Conservation (phyloP, 768 basidiomycete species). For the Mycena latifolia region DNA sequence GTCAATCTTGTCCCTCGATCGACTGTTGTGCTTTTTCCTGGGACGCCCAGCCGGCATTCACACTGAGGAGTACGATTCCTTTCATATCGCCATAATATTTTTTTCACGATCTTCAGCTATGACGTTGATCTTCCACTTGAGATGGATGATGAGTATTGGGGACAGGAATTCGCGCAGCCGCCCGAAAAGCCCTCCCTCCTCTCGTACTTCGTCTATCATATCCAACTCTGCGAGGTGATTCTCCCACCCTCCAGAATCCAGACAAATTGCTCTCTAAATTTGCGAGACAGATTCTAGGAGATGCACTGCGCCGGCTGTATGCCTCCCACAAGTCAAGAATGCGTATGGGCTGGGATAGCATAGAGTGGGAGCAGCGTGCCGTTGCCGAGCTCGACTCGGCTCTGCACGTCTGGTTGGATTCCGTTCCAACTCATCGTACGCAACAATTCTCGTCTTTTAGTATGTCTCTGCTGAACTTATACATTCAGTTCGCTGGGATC, state of each 20-base stretch:
- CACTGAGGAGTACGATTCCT: conserved; percentile 59
- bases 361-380: conserved; percentile 54
- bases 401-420: conserved; percentile 63
- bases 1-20: conserved; percentile 47
- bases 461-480: not conserved
- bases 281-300: conserved; percentile 17
- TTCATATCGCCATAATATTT: not conserved
- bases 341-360: conserved; percentile 48
- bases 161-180: conserved; percentile 61
- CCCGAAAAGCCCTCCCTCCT: conserved; percentile 50
- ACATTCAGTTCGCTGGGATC: conserved; percentile 50
- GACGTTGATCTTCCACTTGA: conserved; percentile 67
- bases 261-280: not conserved
- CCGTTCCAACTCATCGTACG: conserved; percentile 59
- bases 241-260: not conserved
- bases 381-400: conserved; percentile 65
- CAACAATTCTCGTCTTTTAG: not conserved
- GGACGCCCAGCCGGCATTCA: conserved; percentile 63
- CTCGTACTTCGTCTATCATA: conserved; percentile 51
- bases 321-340: conserved; percentile 53
- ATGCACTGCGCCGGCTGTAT: conserved; percentile 31
- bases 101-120: conserved; percentile 48
- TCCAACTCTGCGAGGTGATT: conserved; percentile 57
- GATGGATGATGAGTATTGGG: conserved; percentile 69
- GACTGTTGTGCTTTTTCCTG: conserved; percentile 49